Conservation (phyloP, 2,329 filamentous ascomycete genomes). For the Herpomyces periplanetae region DNA sequence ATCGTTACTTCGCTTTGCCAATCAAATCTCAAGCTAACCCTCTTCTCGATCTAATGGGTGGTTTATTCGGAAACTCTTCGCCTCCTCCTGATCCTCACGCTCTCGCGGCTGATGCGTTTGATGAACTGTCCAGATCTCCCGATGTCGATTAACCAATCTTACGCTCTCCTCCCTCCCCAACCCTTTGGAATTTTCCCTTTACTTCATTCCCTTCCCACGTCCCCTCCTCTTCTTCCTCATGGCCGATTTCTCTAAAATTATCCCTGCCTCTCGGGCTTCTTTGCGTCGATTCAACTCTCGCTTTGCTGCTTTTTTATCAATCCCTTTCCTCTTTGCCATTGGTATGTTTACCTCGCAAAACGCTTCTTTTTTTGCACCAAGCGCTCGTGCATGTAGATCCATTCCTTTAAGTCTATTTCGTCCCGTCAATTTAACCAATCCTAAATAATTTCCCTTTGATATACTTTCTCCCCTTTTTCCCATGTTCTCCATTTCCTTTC, state of each 20-base stretch:
- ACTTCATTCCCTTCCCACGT: constrained; percentile 5
- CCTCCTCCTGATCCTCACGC: no score
- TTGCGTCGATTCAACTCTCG: constrained; percentile 28
- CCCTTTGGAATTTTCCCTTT: constrained; percentile 9
- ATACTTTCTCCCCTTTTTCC: no score
- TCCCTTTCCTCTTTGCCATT: constrained; percentile 50
- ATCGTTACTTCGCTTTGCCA: constrained; percentile 84
- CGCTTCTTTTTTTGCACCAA: constrained; percentile 37
- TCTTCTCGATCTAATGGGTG: constrained; percentile 91
- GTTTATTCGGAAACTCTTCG: constrained; percentile 71
- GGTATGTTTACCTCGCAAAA: constrained; percentile 57
- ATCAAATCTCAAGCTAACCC: constrained; percentile 65
- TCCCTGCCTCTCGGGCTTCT: constrained; percentile 59
- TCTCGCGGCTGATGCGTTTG: no score
- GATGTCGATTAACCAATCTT: no score
- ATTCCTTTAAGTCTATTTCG: constrained; percentile 39
- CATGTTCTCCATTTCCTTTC: no score
- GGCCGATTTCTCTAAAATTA: constrained; percentile 55
- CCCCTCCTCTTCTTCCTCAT: constrained; percentile 8
- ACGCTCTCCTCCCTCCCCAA: constrained; percentile 6
- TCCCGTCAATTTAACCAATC: constrained; percentile 14
- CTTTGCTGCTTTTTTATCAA: constrained; percentile 20
- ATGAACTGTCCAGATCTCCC: no score
- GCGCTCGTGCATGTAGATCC: constrained; percentile 39
- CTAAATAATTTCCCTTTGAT: constrained; percentile 13